phyloP scores from a whole-genome alignment of 2,329 filamentous ascomycete genomes.

The Trichoderma aggressivum region DNA sequence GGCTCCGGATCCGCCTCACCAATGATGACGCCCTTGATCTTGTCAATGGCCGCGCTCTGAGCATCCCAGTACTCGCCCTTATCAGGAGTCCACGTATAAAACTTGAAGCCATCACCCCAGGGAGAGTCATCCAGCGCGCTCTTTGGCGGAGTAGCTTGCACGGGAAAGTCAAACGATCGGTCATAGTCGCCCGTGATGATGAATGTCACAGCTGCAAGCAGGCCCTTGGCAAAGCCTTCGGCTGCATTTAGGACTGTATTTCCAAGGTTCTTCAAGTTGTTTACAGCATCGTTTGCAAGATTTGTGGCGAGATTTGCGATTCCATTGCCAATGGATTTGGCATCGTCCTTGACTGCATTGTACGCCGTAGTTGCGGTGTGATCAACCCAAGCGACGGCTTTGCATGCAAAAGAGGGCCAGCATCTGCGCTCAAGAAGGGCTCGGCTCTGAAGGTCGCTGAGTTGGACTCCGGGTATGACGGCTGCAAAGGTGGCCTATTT shows the following conservation, averaged over 20 bases:
- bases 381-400: not conserved
- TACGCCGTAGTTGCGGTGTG: not conserved
- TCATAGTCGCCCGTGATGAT: not conserved
- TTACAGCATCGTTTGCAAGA: not conserved
- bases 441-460: not conserved
- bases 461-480: not conserved
- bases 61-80: constrained; percentile 1
- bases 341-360: not conserved
- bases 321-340: not conserved
- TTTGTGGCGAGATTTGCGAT: not conserved
- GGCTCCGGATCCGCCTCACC: constrained; percentile 4
- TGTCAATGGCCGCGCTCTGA: not conserved
- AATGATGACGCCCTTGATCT: not conserved
- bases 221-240: not conserved
- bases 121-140: not conserved
- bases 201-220: not conserved
- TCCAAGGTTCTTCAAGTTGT: not conserved
- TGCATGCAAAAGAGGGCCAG: not conserved
- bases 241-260: not conserved
- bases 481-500: not conserved
- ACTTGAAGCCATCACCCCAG: constrained; percentile 8
- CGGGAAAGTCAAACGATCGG: not conserved
- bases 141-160: not conserved
- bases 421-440: not conserved
- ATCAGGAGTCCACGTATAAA: not conserved